phyloP scores from a whole-genome alignment of 352 stramenopile species.

The Globisporangium paddicum region DNA sequence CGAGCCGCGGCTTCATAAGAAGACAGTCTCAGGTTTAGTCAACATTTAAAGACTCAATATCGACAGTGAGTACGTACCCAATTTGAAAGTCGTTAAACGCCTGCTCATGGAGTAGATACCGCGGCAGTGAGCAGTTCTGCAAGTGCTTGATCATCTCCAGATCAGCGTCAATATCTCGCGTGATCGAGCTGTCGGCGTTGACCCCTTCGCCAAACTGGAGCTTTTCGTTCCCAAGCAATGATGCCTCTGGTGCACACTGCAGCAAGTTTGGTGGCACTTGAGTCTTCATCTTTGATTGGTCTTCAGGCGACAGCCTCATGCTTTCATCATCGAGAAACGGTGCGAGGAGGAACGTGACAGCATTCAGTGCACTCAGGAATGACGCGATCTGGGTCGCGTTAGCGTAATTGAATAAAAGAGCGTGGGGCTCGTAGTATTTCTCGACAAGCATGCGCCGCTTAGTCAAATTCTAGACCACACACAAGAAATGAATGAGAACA shows the following conservation, averaged over 20 bases:
- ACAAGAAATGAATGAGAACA: slow-evolving; percentile 2
- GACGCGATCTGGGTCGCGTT: slow-evolving; percentile 43
- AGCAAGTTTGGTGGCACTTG: slow-evolving; percentile 43
- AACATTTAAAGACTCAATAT: not conserved
- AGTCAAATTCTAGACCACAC: slow-evolving; percentile 44
- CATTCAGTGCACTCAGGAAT: slow-evolving; percentile 67
- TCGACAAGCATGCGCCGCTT: slow-evolving; percentile 60
- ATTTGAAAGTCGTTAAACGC: slow-evolving; percentile 33
- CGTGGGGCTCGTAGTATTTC: slow-evolving; percentile 53
- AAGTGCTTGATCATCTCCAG: slow-evolving; percentile 47
- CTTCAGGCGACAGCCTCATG: not conserved
- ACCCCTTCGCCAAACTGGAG: slow-evolving; percentile 5
- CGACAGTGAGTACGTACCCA: slow-evolving; percentile 23
- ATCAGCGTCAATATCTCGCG: slow-evolving; percentile 21
- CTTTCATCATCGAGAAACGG: slow-evolving; percentile 21
- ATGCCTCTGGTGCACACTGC: slow-evolving; percentile 45
- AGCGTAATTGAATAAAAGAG: slow-evolving; percentile 65
- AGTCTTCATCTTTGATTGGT: slow-evolving; percentile 5
- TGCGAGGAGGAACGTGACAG: slow-evolving; percentile 52
- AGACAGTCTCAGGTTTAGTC: not conserved
- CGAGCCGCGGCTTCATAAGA: slow-evolving; percentile 7
- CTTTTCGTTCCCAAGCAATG: slow-evolving; percentile 23
- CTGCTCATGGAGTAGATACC: slow-evolving; percentile 36
- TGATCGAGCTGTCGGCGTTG: slow-evolving; percentile 24
- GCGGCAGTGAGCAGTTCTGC: slow-evolving; percentile 45